These are phyloP conservation scores for Chamaenerion angustifolium DNA, from an alignment of 345 rosid genomes.

Conservation along the genomic window DNA sequence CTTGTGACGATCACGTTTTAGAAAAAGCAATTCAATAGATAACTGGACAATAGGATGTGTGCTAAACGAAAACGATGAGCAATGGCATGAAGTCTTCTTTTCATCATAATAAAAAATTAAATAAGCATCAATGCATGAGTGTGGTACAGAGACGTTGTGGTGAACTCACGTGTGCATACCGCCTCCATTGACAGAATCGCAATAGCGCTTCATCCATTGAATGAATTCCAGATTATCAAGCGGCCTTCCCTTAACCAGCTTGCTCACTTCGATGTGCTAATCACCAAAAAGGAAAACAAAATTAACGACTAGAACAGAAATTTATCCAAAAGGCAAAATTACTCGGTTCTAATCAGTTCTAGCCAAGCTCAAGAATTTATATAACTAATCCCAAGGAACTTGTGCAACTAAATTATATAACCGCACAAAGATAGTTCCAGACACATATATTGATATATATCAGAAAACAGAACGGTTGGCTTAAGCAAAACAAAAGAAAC, in stretches of 20 bases:
- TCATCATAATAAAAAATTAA: too few relatives aligned
- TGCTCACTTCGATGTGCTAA: conserved; percentile 86
- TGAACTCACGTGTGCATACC: conserved; percentile 29
- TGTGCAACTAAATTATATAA: too few relatives aligned
- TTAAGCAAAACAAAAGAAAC: background rate
- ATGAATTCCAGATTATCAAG: conserved; percentile 95
- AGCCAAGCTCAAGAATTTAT: too few relatives aligned
- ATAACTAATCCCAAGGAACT: too few relatives aligned
- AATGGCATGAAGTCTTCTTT: too few relatives aligned
- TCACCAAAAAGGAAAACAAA: background rate
- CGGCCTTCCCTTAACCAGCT: conserved; percentile 89
- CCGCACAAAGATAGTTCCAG: too few relatives aligned
- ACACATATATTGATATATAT: too few relatives aligned
- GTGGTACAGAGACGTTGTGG: background rate
- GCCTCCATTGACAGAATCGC: conserved; percentile 74
- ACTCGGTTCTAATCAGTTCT: too few relatives aligned
- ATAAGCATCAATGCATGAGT: too few relatives aligned
- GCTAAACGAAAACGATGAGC: too few relatives aligned
- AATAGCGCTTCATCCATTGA: conserved; percentile 97
- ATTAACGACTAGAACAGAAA: background rate
- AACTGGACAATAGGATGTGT: too few relatives aligned
- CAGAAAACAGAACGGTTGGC: background rate
- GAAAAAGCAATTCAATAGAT: background rate
- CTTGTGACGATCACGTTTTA: too few relatives aligned
- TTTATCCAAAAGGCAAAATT: background rate